phyloP scores from a whole-genome alignment of 2,329 filamentous ascomycete species.

The Teratosphaeria epicoccoides region DNA sequence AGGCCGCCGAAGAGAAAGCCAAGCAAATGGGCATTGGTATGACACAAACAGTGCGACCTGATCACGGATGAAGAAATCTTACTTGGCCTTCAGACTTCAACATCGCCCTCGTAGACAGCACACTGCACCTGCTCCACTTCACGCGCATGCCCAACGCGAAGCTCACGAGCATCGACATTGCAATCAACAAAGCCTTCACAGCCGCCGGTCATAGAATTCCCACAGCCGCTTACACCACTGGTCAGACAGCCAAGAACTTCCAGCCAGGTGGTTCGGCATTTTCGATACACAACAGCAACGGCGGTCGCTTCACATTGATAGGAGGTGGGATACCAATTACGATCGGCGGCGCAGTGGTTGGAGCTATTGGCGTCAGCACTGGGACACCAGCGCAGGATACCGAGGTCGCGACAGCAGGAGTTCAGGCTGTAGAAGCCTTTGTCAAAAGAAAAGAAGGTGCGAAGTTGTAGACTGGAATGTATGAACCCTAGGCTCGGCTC shows the following conservation, averaged over 20 bases:
- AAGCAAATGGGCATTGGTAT: constrained; percentile 28
- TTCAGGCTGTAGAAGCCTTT: constrained; percentile 36
- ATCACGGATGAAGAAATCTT: background rate
- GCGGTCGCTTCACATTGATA: constrained; percentile 44
- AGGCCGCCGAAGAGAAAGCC: constrained; percentile 26
- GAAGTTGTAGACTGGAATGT: constrained; percentile 24
- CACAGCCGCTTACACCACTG: constrained; percentile 35
- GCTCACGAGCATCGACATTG: constrained; percentile 48
- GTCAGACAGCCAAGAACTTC: constrained; percentile 32
- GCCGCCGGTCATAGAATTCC: constrained; percentile 44
- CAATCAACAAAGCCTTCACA: constrained; percentile 53
- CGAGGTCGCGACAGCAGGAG: constrained; percentile 42
- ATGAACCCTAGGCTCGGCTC: background rate
- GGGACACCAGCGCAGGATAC: constrained; percentile 46
- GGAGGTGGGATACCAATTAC: constrained; percentile 44
- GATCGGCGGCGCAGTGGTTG: constrained; percentile 40
- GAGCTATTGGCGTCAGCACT: constrained; percentile 45
- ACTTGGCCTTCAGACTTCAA: constrained; percentile 32
- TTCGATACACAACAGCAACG: constrained; percentile 43
- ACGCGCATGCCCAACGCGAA: constrained; percentile 40
- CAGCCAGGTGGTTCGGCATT: constrained; percentile 44
- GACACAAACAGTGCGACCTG: background rate
- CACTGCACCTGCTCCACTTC: constrained; percentile 38
- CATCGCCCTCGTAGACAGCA: constrained; percentile 39
- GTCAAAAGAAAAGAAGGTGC: constrained; percentile 26